These are phyloP conservation scores for Aspergillus ochraceus DNA, from an alignment of 2,329 filamentous ascomycete genomes.

Conservation along the genomic window DNA sequence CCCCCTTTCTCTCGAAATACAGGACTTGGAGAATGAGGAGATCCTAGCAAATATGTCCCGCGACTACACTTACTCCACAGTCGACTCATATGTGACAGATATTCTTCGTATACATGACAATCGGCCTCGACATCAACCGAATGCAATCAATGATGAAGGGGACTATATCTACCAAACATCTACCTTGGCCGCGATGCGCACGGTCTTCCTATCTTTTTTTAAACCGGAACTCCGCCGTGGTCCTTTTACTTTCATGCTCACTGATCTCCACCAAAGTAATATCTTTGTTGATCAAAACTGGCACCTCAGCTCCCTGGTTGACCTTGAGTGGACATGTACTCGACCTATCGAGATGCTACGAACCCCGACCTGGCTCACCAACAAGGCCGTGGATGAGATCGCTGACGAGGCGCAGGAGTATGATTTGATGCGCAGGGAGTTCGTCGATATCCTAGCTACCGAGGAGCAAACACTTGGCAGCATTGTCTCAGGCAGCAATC, in stretches of 20 bases:
- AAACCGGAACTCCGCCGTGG: too few relatives aligned
- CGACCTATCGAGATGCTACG: too few relatives aligned
- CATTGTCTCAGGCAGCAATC: too few relatives aligned
- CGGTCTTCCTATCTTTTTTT: neutral
- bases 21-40: constrained; percentile 10
- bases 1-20: constrained; percentile 12
- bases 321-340: too few relatives aligned
- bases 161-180: constrained; percentile 20
- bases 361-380: too few relatives aligned
- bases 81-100: constrained; percentile 11
- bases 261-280: too few relatives aligned
- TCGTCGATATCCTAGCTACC: too few relatives aligned
- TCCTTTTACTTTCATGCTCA: too few relatives aligned
- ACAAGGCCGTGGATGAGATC: too few relatives aligned
- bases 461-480: too few relatives aligned
- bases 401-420: neutral
- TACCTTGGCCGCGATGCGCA: constrained; percentile 7
- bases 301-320: too few relatives aligned
- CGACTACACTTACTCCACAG: constrained; percentile 8
- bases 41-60: constrained; percentile 12
- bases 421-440: neutral
- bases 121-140: constrained; percentile 22
- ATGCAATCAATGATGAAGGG: constrained; percentile 17
- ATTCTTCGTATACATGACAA: constrained; percentile 10
- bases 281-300: too few relatives aligned